phyloP scores from a whole-genome alignment of 2,329 filamentous ascomycete genomes.

The Neopestalotiopsis rosae region DNA sequence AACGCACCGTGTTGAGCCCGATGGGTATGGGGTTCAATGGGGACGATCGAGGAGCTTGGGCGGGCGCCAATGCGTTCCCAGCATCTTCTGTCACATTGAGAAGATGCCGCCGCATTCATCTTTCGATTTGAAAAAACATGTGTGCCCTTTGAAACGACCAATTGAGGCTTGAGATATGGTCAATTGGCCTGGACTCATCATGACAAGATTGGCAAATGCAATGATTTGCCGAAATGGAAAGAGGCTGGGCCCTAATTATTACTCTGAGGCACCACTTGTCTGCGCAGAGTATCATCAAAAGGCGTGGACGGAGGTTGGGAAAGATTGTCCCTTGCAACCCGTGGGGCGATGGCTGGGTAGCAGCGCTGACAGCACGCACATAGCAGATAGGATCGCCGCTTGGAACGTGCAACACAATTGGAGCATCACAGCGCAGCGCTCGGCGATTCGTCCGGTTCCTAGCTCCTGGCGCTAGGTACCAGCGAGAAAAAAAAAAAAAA shows the following conservation, averaged over 20 bases:
- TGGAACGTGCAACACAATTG: conserved; percentile 21
- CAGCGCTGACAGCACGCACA: conserved; percentile 9
- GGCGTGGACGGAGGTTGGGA: conserved; percentile 12
- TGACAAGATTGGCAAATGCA: background rate
- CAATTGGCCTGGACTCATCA: background rate
- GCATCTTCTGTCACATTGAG: conserved; percentile 3
- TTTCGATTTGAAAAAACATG: background rate
- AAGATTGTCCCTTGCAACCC: background rate
- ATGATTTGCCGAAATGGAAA: background rate
- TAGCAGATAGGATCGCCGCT: conserved; percentile 1
- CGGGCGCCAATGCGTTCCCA: background rate
- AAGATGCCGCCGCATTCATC: background rate
- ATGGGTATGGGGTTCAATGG: background rate
- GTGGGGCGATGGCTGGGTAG: conserved; percentile 19
- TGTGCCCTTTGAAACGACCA: background rate
- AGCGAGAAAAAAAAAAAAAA: background rate
- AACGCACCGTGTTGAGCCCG: background rate
- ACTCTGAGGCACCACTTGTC: background rate
- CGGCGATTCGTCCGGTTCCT: conserved; percentile 7
- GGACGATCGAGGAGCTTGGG: conserved; percentile 2
- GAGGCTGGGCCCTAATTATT: background rate
- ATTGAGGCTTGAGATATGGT: background rate
- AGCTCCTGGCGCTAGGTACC: background rate
- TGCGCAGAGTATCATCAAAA: background rate
- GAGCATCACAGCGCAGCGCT: background rate